Evolutionary conservation across 2,329 filamentous ascomycete genomes (phyloP), one percentile per base, ranked within the genome.

Genomic region (Dryadomyces quercivorus): DNA sequence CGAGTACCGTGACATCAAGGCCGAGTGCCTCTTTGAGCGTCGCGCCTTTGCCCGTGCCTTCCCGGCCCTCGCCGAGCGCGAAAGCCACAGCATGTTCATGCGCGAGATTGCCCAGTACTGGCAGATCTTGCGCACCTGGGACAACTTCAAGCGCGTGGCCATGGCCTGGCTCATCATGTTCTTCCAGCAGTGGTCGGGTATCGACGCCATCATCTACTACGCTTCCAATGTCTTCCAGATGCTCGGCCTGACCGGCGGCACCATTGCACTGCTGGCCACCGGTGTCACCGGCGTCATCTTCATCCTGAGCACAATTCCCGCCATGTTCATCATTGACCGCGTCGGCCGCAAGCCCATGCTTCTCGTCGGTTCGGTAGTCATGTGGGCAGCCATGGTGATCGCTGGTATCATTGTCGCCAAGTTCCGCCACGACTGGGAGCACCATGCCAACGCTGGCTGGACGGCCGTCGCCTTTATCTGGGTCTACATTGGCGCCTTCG

Each of bases 401-500:
- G 82, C 88, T 55, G 83, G 83, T 1, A 73, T 80, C 42, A 85
- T 88, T 55, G 75, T 84, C 5, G 86, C 81, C 34, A 79, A 74
- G 58, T 81, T 82, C 62, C 69, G 79, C 16, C 64, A 78, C 58
- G 67, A 73, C 5, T 90, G 84, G 73, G 64, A 67, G 0, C 63
- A 70, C 0, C 76, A 88, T 58, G 62, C 65, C 7, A 77, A 75
- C 0, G 82, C 84, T 0, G 85, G 85, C 1, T 90, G 86, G 86
- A 85, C 83, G 0, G 82, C 75, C 3, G 72, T 75, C 2, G 70
- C 65, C 51, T 84, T 86, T 77, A 80, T 86, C 10, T 89, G 85
- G 85, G 72, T 89, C 0, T 89, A 86, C 59, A 80, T 87, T 31
- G 72, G 86, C 34, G 78, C 85, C 65, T 90, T 89, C 61, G 86